Evolutionary conservation across 2,329 filamentous ascomycete genomes (phyloP).

Genomic region (Cryphonectria japonica): DNA sequence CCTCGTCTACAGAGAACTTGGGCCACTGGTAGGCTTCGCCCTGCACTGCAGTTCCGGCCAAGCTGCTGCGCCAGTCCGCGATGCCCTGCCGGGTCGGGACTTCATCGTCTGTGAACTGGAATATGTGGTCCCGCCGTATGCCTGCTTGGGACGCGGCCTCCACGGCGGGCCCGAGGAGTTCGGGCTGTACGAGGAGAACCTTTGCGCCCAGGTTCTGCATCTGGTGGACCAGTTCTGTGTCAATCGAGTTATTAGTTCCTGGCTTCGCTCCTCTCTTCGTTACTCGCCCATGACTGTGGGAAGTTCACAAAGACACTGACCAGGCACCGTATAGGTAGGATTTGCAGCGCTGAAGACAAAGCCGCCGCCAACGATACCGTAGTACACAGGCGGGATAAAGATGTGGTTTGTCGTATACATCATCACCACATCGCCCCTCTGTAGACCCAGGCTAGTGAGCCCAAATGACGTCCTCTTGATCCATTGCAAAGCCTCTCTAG

Average conservation of each 20-base stretch:
- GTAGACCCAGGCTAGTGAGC: constrained; percentile 49
- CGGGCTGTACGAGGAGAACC: constrained; percentile 53
- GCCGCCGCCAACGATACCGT: constrained; percentile 56
- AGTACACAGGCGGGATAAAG: constrained; percentile 57
- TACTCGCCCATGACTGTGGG: neutral
- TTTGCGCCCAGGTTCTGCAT: constrained; percentile 55
- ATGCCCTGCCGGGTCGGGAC: constrained; percentile 39
- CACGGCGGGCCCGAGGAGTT: constrained; percentile 47
- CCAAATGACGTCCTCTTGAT: constrained; percentile 55
- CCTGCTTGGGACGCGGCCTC: constrained; percentile 46
- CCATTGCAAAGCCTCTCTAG: constrained; percentile 53
- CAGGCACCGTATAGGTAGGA: constrained; percentile 53
- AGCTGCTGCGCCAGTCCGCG: constrained; percentile 45
- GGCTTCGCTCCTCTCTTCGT: neutral
- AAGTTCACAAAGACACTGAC: constrained; percentile 36
- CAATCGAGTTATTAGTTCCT: neutral
- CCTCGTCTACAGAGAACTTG: constrained; percentile 41
- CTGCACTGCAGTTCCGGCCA: constrained; percentile 41
- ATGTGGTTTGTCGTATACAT: constrained; percentile 59
- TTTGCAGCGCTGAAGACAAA: constrained; percentile 59
- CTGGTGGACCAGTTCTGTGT: constrained; percentile 55
- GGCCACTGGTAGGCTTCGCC: constrained; percentile 47
- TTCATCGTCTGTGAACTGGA: constrained; percentile 50
- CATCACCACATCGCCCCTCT: constrained; percentile 55
- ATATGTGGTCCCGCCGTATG: constrained; percentile 48